Evolutionary conservation across 1,284 basidiomycete species (phyloP).

Genomic region (Singerocomus inundabilis): DNA sequence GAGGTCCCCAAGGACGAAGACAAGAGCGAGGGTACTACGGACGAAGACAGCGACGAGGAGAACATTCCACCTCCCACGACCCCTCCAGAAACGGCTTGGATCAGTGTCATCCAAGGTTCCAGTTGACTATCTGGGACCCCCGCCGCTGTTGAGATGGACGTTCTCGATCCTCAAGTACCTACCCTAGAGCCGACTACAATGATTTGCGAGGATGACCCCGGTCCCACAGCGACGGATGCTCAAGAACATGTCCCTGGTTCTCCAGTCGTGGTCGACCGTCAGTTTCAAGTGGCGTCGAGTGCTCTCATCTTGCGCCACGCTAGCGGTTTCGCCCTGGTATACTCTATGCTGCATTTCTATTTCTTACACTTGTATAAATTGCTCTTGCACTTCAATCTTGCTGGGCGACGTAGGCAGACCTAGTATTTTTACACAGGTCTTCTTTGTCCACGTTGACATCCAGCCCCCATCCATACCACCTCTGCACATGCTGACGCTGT

Average conservation of each 20-base stretch:
- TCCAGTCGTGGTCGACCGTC: slow-evolving; percentile 18
- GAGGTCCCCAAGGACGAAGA: slow-evolving; percentile 29
- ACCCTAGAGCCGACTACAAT: slow-evolving; percentile 26
- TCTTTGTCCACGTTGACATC: slow-evolving; percentile 3
- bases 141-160: slow-evolving; percentile 20
- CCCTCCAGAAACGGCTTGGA: slow-evolving; percentile 35
- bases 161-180: slow-evolving; percentile 13
- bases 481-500: slow-evolving; percentile 27
- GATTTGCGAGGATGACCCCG: slow-evolving; percentile 18
- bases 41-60: slow-evolving; percentile 34
- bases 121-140: slow-evolving; percentile 36
- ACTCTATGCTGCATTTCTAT: slow-evolving; percentile 48
- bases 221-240: slow-evolving; percentile 20
- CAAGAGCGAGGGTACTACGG: slow-evolving; percentile 29
- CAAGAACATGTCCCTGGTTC: slow-evolving; percentile 20
- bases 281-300: slow-evolving; percentile 25
- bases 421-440: slow-evolving; percentile 18
- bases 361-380: slow-evolving; percentile 52
- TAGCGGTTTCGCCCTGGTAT: slow-evolving; percentile 43
- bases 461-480: slow-evolving; percentile 2
- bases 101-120: slow-evolving; percentile 27
- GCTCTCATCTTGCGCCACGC: slow-evolving; percentile 38
- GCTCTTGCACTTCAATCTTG: slow-evolving; percentile 40
- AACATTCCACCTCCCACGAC: slow-evolving; percentile 29
- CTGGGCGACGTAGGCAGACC: slow-evolving; percentile 28